These are phyloP conservation scores for Xylaria castorea DNA, from an alignment of 495 filamentous ascomycete genomes.

Conservation along the genomic window DNA sequence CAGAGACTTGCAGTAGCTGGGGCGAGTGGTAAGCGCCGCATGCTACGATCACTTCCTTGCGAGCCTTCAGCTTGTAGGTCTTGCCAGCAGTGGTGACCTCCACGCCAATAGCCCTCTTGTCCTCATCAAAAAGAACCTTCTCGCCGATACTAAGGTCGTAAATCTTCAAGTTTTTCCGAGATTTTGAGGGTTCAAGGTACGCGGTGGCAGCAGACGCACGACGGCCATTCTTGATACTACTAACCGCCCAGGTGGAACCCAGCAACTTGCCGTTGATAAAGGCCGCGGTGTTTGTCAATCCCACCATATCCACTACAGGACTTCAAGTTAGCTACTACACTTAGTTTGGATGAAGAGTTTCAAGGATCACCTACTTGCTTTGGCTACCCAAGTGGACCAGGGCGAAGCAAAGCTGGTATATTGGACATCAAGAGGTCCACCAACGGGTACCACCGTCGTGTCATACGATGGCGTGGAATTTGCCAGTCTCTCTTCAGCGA, in stretches of 20 bases:
- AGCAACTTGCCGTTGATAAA: constrained; percentile 5
- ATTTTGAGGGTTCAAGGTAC: background rate
- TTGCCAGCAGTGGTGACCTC: background rate
- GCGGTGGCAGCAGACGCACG: background rate
- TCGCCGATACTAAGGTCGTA: constrained; percentile 24
- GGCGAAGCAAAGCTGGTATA: constrained; percentile 7
- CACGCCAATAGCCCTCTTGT: constrained; percentile 27
- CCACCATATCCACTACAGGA: background rate
- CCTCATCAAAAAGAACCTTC: constrained; percentile 24
- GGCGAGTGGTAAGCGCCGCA: constrained; percentile 54
- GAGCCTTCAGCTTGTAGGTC: constrained; percentile 34
- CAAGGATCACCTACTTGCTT: background rate
- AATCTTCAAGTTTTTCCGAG: constrained; percentile 17
- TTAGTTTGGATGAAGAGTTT: background rate
- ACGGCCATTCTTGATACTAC: background rate
- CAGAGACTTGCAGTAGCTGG: constrained; percentile 59
- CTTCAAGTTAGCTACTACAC: background rate
- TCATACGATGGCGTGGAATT: constrained; percentile 11
- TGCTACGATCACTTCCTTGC: constrained; percentile 55
- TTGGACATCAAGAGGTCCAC: background rate
- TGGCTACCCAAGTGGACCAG: constrained; percentile 10
- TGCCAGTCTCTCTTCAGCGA: background rate
- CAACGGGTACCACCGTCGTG: background rate
- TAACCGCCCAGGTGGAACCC: background rate
- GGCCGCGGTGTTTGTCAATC: background rate